phyloP scores from a whole-genome alignment of 768 basidiomycete genomes.

The Mycena metata region DNA sequence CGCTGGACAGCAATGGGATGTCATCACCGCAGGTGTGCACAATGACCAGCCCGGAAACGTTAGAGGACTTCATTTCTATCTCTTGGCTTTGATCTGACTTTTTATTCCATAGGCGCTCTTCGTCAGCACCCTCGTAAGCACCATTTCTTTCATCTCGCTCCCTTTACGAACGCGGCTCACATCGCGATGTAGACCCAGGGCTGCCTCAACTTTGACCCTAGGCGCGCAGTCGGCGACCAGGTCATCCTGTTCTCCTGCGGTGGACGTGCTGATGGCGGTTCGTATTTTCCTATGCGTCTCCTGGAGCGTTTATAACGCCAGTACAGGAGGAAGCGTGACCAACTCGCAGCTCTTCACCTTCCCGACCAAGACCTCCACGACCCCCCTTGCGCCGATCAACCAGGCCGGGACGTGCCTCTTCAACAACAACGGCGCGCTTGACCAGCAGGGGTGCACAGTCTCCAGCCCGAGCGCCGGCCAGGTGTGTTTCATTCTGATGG shows the following conservation, averaged over 20 bases:
- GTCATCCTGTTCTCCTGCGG: conserved; percentile 45
- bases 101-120: conserved; percentile 27
- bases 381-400: conserved; percentile 37
- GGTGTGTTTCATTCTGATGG: neutral
- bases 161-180: neutral
- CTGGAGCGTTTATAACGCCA: neutral
- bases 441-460: conserved; percentile 33
- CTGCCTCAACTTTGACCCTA: conserved; percentile 44
- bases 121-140: conserved; percentile 37
- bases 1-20: conserved; percentile 40
- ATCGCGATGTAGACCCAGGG: conserved; percentile 32
- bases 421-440: conserved; percentile 35
- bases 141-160: neutral
- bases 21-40: conserved; percentile 41
- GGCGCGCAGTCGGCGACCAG: conserved; percentile 40
- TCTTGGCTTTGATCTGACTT: no score
- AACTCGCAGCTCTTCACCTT: conserved; percentile 43
- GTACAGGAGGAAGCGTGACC: conserved; percentile 34
- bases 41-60: conserved; percentile 37
- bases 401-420: conserved; percentile 35
- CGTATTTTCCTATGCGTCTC: conserved; percentile 3
- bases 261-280: conserved; percentile 42
- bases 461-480: conserved; percentile 28
- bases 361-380: conserved; percentile 1
- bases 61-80: no score